phyloP scores from a whole-genome alignment of 768 basidiomycete species.

The Lentinula detonsa region DNA sequence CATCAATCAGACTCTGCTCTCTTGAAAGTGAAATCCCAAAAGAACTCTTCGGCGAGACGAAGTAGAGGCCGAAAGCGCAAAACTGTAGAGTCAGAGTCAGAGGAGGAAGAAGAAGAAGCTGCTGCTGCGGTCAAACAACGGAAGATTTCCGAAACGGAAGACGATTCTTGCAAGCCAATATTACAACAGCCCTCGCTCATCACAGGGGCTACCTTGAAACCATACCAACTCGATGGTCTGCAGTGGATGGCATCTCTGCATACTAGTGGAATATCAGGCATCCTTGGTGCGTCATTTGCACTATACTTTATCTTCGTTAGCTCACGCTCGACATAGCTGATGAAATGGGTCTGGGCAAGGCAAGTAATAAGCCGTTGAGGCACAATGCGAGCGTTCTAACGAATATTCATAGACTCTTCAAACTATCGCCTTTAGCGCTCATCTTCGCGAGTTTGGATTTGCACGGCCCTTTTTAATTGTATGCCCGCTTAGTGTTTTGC shows the following conservation, averaged over 20 bases:
- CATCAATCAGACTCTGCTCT: slow-evolving; percentile 5
- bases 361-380: slow-evolving; percentile 16
- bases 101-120: slow-evolving; percentile 15
- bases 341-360: slow-evolving; percentile 93
- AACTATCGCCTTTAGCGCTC: slow-evolving; percentile 90
- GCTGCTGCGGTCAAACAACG: slow-evolving; percentile 20
- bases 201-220: slow-evolving; percentile 80
- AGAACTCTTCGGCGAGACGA: not conserved
- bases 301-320: slow-evolving; percentile 11
- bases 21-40: not conserved
- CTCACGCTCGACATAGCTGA: slow-evolving; percentile 50
- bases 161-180: slow-evolving; percentile 14
- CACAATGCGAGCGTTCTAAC: slow-evolving; percentile 7
- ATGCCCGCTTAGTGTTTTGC: slow-evolving; percentile 87
- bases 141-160: slow-evolving; percentile 10
- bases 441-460: slow-evolving; percentile 70
- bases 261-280: slow-evolving; percentile 80
- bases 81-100: not conserved
- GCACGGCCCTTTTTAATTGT: slow-evolving; percentile 80
- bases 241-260: slow-evolving; percentile 93
- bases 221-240: slow-evolving; percentile 90
- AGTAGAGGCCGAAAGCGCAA: slow-evolving; percentile 10
- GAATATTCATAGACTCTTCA: slow-evolving; percentile 69
- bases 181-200: slow-evolving; percentile 75
- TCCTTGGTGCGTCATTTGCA: slow-evolving; percentile 46